Evolutionary conservation across 2,329 filamentous ascomycete species (phyloP), one percentile per base, ranked within the genome.

Genomic region (Herpotrichia juniperi): DNA sequence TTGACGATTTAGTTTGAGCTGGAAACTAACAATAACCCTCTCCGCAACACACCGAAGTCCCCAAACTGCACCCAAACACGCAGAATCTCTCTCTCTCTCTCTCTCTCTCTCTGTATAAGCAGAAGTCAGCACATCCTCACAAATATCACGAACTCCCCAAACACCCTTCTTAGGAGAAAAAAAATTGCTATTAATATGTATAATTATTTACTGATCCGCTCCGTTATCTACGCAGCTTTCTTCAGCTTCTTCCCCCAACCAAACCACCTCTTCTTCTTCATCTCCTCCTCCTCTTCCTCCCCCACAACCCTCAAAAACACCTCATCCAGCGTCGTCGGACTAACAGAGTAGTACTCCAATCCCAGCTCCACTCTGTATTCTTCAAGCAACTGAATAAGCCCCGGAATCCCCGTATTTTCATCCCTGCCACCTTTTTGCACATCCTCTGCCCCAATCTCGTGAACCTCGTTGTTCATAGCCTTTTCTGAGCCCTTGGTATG

Each of bases 271-370:
- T 56, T 54, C 50, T 58, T 59, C 50, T 48, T 53, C 6, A 17
- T 42, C 10, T 35, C 25, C 54, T 24, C 65, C 16, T 72, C 92
- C 70, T 96, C 91, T 59, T 87, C 79, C 70, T 96, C 83, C 1
- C 87, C 87, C 0, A 96, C 91, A 67, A 97, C 94, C 22, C 83
- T 83, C 70, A 97, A 74, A 74, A 97, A 97, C 0, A 97, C 92
- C 73, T 96, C 90, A 68, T 97, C 93, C 35, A 97, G 76, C 14
- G 91, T 96, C 16, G 91, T 94, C 21, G 91, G 90, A 51, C 85
- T 89, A 58, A 96, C 91, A 44, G 88, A 91, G 74, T 93, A 97
- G 72, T 96, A 91, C 69, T 91, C 88, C 42, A 96, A 82, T 0
- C 89, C 89, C 24, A 96, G 73, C 4, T 75, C 73, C 17, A 84